Evolutionary conservation across 2,329 filamentous ascomycete genomes (phyloP).

Genomic region (Xylariaceae sp.): DNA sequence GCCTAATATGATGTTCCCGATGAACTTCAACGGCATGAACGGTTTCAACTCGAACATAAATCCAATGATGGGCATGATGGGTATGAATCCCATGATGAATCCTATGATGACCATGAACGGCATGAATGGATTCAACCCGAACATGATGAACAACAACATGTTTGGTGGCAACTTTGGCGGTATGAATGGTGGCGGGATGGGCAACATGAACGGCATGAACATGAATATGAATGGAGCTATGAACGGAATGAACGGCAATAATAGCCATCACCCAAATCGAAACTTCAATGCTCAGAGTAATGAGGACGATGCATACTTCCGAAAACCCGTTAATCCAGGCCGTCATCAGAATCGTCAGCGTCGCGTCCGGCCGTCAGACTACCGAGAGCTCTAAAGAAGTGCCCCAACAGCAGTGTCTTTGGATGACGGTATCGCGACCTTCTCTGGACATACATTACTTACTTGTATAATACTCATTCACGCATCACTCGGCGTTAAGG

Average conservation of each 20-base stretch:
- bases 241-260: constrained; percentile 33
- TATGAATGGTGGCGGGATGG: constrained; percentile 32
- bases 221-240: constrained; percentile 25
- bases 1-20: constrained; percentile 45
- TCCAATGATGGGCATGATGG: constrained; percentile 38
- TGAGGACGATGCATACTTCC: constrained; percentile 90
- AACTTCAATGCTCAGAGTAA: constrained; percentile 55
- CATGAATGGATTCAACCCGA: constrained; percentile 31
- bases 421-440: not conserved
- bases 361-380: constrained; percentile 83
- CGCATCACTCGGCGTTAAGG: constrained; percentile 22
- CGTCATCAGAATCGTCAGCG: constrained; percentile 80
- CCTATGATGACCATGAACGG: constrained; percentile 39
- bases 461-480: constrained; percentile 16
- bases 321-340: constrained; percentile 93
- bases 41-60: constrained; percentile 37
- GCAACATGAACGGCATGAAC: constrained; percentile 36
- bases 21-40: constrained; percentile 39
- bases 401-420: not conserved
- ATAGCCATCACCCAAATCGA: constrained; percentile 21
- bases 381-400: constrained; percentile 68
- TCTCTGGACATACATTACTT: constrained; percentile 5
- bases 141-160: constrained; percentile 38
- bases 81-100: constrained; percentile 39
- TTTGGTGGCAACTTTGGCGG: constrained; percentile 30